phyloP scores from a whole-genome alignment of 192 early-diverging fungal genomes.

The Chytriomyces confervae region DNA sequence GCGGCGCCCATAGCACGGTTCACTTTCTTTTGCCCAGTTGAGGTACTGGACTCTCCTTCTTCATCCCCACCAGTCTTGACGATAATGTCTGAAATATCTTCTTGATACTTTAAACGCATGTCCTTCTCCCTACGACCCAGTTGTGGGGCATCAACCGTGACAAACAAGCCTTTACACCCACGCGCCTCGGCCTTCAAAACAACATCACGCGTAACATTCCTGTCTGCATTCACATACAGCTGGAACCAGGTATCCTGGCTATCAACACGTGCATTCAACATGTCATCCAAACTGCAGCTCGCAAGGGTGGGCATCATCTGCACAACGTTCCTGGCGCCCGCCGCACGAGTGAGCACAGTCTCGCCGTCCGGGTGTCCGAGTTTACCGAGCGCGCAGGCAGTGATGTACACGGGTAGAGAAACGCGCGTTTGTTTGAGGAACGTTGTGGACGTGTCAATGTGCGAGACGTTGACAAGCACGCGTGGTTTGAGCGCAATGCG shows the following conservation, averaged over 20 bases:
- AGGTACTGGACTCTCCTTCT: too few relatives aligned
- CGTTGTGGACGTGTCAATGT: slow-evolving; percentile 46
- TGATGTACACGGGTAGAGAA: slow-evolving; percentile 59
- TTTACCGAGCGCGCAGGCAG: slow-evolving; percentile 62
- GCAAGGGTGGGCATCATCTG: slow-evolving; percentile 83
- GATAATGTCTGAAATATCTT: slow-evolving; percentile 52
- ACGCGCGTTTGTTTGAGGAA: slow-evolving; percentile 41
- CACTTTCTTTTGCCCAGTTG: neutral
- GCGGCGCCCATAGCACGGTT: slow-evolving; percentile 68
- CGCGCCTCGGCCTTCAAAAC: slow-evolving; percentile 47
- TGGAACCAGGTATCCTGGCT: slow-evolving; percentile 61
- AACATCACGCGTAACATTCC: slow-evolving; percentile 45
- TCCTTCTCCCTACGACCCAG: slow-evolving; percentile 78
- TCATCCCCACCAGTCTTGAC: slow-evolving; percentile 32
- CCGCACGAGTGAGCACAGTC: slow-evolving; percentile 65
- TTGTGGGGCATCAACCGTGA: slow-evolving; percentile 83
- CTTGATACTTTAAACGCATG: slow-evolving; percentile 76
- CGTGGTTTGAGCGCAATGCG: slow-evolving; percentile 70
- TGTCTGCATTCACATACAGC: slow-evolving; percentile 62
- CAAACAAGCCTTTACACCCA: slow-evolving; percentile 65
- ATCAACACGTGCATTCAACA: slow-evolving; percentile 43
- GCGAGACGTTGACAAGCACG: slow-evolving; percentile 57
- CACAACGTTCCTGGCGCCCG: slow-evolving; percentile 60
- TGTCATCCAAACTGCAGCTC: slow-evolving; percentile 67
- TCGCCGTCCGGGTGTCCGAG: slow-evolving; percentile 81